These are phyloP conservation scores for Schwanniomyces sp. DNA, from an alignment of 805 yeast genomes.

Conservation along the genomic window DNA sequence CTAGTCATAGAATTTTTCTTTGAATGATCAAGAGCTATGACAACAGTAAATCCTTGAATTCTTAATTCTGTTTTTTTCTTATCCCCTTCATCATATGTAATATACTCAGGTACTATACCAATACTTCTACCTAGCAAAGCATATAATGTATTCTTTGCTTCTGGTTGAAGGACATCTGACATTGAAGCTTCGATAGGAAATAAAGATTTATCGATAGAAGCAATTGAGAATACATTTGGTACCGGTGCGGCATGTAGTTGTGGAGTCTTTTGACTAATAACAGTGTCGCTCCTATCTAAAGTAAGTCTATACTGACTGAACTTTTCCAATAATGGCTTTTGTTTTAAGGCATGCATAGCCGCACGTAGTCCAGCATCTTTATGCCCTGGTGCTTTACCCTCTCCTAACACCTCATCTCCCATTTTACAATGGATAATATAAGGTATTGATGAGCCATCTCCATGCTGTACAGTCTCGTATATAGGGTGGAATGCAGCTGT, in stretches of 20 bases:
- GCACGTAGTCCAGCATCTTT: conserved; percentile 84
- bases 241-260: background rate
- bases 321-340: conserved; percentile 60
- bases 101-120: conserved; percentile 36
- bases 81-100: conserved; percentile 19
- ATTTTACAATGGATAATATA: conserved; percentile 67
- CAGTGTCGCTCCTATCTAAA: conserved; percentile 17
- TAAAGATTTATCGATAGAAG: conserved; percentile 5
- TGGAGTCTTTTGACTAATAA: conserved; percentile 8
- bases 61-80: conserved; percentile 26
- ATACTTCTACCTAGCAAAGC: conserved; percentile 35
- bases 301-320: conserved; percentile 52
- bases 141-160: conserved; percentile 41
- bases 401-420: conserved; percentile 65
- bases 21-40: conserved; percentile 32
- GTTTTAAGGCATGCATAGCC: conserved; percentile 74
- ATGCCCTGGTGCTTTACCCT: conserved; percentile 65
- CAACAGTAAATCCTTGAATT: conserved; percentile 26
- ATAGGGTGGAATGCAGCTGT: conserved; percentile 63
- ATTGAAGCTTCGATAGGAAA: conserved; percentile 29
- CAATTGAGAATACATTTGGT: background rate
- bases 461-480: conserved; percentile 49
- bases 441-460: conserved; percentile 49
- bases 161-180: conserved; percentile 21
- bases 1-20: conserved; percentile 42